Base-by-base conservation (phyloP, 1,284 basidiomycete species). In the Marasmius tenuissimus region DNA sequence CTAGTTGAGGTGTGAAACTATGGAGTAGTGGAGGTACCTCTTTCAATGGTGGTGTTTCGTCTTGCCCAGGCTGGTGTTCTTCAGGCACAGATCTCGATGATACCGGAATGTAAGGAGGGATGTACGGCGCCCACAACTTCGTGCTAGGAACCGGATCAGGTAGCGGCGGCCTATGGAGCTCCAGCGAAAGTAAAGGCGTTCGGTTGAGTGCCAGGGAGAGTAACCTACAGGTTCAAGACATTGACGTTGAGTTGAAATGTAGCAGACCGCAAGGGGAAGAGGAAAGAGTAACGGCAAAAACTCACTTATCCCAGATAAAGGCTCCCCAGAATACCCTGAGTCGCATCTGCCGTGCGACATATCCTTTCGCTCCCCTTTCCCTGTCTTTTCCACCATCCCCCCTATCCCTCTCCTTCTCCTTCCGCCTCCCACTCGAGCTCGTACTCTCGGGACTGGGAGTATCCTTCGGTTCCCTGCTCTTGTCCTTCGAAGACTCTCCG, bases 241-340 rank as follows among this genome's bases (percentile, higher is more conserved):
- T 27, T 4, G 4, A 4, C 27, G 27, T 27, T 4, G 27, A 27
- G 27, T 27, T 27, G 4, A 38, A 38, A n/a, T 5, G 52, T 38
- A 3, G 3, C 8, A 16, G 12, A 34, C 33, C 9, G 33, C 35
- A 16, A 38, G n/a, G 34, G 20, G 7, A 8, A 14, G 20, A 47
- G 45, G 20, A 14, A n/a, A n/a, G 16, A n/a, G 8, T n/a, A 33
- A 35, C 20, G 27, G 18, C 42, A 45, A 27, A 51, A 35, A 54
- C 52, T 16, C 34, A 54, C 52, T 54, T 54, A n/a, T 54, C 52
- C 52, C 52, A 54, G 18, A 54, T 37, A 20, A 54, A 54, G n/a
- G 52, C 34, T 16, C 34, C 52, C 52, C 52, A 54, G 38, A 37
- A 54, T n/a, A 18, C 52, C 12, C 52, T 33, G 2, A 54, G 37